A percentile compares a stretch with the other conserved stretches of the same genome.
These are phyloP conservation scores for Platismatia glauca DNA, from an alignment of 495 filamentous ascomycete species.

Conservation along the genomic window DNA sequence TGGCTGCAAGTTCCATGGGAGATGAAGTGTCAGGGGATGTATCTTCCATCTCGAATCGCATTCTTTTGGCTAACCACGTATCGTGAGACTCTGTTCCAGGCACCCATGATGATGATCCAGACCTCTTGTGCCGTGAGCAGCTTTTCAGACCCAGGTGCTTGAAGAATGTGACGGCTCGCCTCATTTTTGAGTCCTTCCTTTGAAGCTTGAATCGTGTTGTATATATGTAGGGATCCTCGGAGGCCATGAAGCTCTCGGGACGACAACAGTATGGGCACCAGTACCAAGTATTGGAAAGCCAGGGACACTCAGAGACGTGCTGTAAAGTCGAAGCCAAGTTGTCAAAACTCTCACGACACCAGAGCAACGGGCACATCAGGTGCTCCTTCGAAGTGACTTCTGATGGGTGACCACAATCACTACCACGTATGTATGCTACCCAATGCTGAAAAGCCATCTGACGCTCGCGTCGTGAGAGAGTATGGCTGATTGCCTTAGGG, in stretches of 20 bases:
- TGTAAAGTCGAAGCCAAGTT: constrained; percentile 3
- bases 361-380: constrained; percentile 14
- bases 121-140: neutral
- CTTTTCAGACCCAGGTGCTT: constrained; percentile 11
- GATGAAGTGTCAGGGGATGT: neutral
- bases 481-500: neutral
- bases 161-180: constrained; percentile 18
- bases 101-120: neutral
- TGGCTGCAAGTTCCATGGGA: neutral
- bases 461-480: constrained; percentile 6
- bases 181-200: constrained; percentile 14
- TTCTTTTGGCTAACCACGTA: neutral
- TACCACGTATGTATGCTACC: constrained; percentile 9
- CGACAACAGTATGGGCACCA: constrained; percentile 14
- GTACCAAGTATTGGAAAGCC: constrained; percentile 13
- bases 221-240: neutral
- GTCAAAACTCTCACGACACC: constrained; percentile 15
- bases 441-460: constrained; percentile 15
- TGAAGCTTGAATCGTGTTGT: neutral
- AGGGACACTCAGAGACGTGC: constrained; percentile 9
- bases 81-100: neutral
- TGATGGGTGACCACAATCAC: neutral
- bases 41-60: neutral
- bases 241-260: constrained; percentile 5
- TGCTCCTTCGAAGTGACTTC: constrained; percentile 2